Conservation (phyloP, 1,284 basidiomycete genomes). For the Apiotrichum veenhuisii region DNA sequence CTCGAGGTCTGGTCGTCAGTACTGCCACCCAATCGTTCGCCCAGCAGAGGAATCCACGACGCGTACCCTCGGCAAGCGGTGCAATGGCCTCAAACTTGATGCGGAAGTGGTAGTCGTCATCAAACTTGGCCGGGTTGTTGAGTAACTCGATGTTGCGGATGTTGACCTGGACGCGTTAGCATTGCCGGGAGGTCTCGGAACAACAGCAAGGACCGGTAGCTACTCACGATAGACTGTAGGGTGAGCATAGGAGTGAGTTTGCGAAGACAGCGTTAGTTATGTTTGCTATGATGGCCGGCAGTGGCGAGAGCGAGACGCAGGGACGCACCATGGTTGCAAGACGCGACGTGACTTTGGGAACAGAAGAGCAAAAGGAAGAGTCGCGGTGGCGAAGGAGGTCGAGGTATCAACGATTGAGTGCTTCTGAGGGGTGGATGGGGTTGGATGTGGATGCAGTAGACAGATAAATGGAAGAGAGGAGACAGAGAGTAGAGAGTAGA, state of each 20-base stretch:
- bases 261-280: neutral
- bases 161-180: conserved; percentile 42
- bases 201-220: neutral
- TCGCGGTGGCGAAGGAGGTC: neutral
- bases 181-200: neutral
- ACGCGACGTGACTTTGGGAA: neutral
- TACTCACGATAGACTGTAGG: conserved; percentile 43
- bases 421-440: neutral
- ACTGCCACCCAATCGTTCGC: neutral
- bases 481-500: neutral
- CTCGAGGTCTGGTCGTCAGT: conserved; percentile 69
- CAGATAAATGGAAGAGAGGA: neutral
- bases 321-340: neutral
- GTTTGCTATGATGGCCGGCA: neutral
- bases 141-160: conserved; percentile 63
- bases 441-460: neutral
- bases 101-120: conserved; percentile 86
- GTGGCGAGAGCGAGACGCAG: too few species aligned
- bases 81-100: conserved; percentile 99
- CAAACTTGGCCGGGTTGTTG: conserved; percentile 88
- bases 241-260: neutral
- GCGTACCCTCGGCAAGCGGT: conserved; percentile 77
- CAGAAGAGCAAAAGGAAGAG: conserved; percentile 2
- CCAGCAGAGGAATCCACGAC: neutral
- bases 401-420: neutral